Percentiles rank a stretch among this genome's conserved stretches.
These are phyloP conservation scores for Calonectria pteridis DNA, from an alignment of 2,329 filamentous ascomycete genomes.

Conservation along the genomic window DNA sequence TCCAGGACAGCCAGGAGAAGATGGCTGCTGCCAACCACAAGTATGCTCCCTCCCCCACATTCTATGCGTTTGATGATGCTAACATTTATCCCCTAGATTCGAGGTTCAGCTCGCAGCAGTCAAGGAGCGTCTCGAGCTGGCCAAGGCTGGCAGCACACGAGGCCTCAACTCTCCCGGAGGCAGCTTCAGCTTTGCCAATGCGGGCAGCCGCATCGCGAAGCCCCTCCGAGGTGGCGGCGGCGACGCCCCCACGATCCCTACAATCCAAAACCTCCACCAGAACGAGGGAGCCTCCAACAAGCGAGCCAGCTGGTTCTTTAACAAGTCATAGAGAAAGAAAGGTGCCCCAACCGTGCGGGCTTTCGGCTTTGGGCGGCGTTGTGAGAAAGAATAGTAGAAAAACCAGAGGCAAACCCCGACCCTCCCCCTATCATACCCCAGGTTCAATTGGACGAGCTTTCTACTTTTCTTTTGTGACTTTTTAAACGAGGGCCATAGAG, in stretches of 20 bases:
- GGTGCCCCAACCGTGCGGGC: constrained; percentile 24
- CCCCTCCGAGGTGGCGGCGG: constrained; percentile 74
- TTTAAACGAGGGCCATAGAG: constrained; percentile 43
- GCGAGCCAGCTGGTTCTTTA: constrained; percentile 82
- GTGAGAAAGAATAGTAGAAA: constrained; percentile 31
- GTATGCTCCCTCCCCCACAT: constrained; percentile 66
- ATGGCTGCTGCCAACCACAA: constrained; percentile 96
- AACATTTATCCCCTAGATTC: constrained; percentile 72
- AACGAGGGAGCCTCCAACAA: constrained; percentile 69
- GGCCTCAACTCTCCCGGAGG: constrained; percentile 78
- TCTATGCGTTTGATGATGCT: constrained; percentile 35
- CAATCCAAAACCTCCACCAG: constrained; percentile 70
- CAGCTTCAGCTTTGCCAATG: constrained; percentile 78
- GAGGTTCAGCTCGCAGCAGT: constrained; percentile 96
- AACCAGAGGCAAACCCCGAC: constrained; percentile 6
- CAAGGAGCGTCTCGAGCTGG: constrained; percentile 96
- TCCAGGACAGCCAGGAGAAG: constrained; percentile 99
- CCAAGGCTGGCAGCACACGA: constrained; percentile 90
- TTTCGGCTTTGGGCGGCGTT: constrained; percentile 44
- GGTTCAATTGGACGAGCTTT: constrained; percentile 30
- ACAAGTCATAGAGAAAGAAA: constrained; percentile 62
- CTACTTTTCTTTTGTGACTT: constrained; percentile 35
- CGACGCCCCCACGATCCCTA: constrained; percentile 62
- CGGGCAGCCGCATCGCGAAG: constrained; percentile 77
- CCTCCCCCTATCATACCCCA: constrained; percentile 20